Percentiles rank a stretch among this genome's conserved stretches.
Evolutionary conservation across 257 asterid species (phyloP).

Genomic region (Knoxia roxburghii): DNA sequence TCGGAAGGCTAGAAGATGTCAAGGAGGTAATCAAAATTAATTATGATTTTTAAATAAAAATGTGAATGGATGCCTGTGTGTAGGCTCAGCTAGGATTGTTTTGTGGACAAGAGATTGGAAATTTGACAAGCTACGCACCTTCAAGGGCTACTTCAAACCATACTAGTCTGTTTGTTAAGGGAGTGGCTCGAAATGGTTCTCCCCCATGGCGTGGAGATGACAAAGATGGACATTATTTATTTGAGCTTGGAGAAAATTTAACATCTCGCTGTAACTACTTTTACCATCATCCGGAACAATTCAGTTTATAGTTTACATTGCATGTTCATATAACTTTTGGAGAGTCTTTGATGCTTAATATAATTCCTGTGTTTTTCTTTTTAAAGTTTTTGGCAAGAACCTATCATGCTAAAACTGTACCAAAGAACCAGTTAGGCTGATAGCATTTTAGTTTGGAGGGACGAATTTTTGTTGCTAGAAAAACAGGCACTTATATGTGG

Average conservation of each 20-base stretch:
- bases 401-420: background rate
- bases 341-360: background rate
- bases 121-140: conserved; percentile 72
- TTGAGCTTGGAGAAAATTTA: conserved; percentile 95
- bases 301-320: conserved; percentile 15
- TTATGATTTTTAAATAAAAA: conserved; percentile 39
- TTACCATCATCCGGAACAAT: conserved; percentile 32
- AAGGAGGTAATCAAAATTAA: conserved; percentile 37
- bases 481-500: no score
- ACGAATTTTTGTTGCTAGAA: background rate
- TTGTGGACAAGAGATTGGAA: conserved; percentile 82
- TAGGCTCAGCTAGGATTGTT: conserved; percentile 97
- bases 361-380: no score
- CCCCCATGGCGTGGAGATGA: conserved; percentile 92
- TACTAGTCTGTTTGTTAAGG: conserved; percentile 55
- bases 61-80: conserved; percentile 78
- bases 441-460: background rate
- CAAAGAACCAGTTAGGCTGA: background rate
- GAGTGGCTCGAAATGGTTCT: conserved; percentile 66
- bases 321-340: background rate
- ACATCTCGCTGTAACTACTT: conserved; percentile 90
- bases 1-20: conserved; percentile 22
- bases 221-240: conserved; percentile 95
- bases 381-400: background rate
- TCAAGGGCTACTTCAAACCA: conserved; percentile 52